These are phyloP conservation scores for Penicillium goetzii DNA, from an alignment of 495 filamentous ascomycete species.

Conservation along the genomic window DNA sequence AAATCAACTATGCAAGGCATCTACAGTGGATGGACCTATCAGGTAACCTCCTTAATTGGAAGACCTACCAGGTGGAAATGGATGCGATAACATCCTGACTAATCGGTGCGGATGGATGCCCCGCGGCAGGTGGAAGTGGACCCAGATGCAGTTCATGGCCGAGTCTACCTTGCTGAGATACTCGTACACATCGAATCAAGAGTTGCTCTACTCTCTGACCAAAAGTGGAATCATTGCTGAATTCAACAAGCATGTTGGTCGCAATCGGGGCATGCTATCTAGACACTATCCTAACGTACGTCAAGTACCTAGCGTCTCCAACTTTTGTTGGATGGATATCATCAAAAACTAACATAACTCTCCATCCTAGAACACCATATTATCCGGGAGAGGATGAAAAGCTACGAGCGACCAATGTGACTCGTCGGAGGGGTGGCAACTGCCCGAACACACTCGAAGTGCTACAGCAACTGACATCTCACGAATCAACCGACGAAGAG, in stretches of 20 bases:
- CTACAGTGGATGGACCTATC: not conserved
- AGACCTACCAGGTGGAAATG: not conserved
- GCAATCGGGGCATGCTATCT: constrained; percentile 68
- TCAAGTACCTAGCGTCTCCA: constrained; percentile 17
- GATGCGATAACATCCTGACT: not conserved
- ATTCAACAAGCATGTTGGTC: constrained; percentile 45
- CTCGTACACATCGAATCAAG: not conserved
- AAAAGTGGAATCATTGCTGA: not conserved
- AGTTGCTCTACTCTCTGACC: not conserved
- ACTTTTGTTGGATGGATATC: not conserved
- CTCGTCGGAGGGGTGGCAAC: constrained; percentile 70
- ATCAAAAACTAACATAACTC: not conserved
- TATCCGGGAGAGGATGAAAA: constrained; percentile 74
- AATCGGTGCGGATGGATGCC: not conserved
- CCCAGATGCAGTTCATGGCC: not conserved
- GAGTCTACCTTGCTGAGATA: not conserved
- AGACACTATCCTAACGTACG: constrained; percentile 69
- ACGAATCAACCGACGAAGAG: constrained; percentile 8
- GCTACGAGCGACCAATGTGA: constrained; percentile 62
- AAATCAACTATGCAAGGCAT: not conserved
- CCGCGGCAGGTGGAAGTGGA: not conserved
- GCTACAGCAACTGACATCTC: constrained; percentile 59
- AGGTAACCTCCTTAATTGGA: too few species aligned
- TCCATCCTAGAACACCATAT: constrained; percentile 56
- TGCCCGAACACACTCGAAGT: constrained; percentile 73